These are phyloP conservation scores for Smittium culicis DNA, from an alignment of 371 early-diverging fungal species.

Conservation along the genomic window DNA sequence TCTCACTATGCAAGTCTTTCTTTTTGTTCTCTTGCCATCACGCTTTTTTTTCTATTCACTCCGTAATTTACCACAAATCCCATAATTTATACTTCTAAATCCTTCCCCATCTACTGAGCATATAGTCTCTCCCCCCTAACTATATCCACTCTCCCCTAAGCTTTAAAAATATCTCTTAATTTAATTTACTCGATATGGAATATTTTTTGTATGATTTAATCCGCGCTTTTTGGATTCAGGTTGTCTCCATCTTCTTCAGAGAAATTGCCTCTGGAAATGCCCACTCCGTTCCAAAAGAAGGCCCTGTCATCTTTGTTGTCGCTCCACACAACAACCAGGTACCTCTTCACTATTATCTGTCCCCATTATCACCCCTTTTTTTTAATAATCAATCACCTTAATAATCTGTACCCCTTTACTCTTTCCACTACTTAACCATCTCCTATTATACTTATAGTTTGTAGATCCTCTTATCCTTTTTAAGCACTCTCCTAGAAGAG, in stretches of 20 bases:
- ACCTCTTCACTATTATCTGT: constrained; percentile 16
- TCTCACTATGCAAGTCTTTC: too few relatives aligned
- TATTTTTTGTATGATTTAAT: constrained; percentile 26
- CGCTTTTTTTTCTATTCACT: too few relatives aligned
- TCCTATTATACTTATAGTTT: constrained; percentile 39
- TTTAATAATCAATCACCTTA: background rate
- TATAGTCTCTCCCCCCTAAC: too few relatives aligned
- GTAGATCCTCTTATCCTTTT: constrained; percentile 78
- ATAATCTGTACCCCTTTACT: constrained; percentile 1
- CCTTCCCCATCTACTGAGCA: too few relatives aligned
- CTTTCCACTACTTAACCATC: background rate
- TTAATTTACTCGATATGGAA: constrained; percentile 1
- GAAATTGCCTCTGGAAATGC: constrained; percentile 73
- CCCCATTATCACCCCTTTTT: background rate
- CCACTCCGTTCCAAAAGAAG: constrained; percentile 66
- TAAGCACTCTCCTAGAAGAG: constrained; percentile 54
- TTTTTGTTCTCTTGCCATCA: too few relatives aligned
- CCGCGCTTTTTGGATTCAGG: constrained; percentile 25
- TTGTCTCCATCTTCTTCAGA: constrained; percentile 70
- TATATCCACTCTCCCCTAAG: too few relatives aligned
- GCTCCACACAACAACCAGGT: constrained; percentile 94
- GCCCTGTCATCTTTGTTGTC: constrained; percentile 85
- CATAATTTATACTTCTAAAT: too few relatives aligned
- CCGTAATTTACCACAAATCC: too few relatives aligned
- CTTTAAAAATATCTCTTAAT: too few relatives aligned